Percentiles rank a stretch among this genome's conserved stretches.
These are phyloP conservation scores for Neurospora sp. DNA, from an alignment of 495 filamentous ascomycete species.

Conservation along the genomic window DNA sequence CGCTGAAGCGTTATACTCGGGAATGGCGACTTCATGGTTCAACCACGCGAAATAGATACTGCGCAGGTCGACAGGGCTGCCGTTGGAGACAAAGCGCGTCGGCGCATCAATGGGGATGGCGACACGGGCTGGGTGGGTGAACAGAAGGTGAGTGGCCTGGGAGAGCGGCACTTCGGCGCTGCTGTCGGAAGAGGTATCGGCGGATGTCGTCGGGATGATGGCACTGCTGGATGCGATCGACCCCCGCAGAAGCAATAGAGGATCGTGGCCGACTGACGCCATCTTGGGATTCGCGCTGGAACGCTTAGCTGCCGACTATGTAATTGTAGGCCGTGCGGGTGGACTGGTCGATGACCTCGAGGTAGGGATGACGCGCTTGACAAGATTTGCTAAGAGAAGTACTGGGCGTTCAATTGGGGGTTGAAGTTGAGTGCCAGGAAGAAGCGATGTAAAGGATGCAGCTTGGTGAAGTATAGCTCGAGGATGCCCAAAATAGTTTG, in stretches of 20 bases:
- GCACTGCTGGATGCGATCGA: slow-evolving; percentile 55
- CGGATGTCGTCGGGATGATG: slow-evolving; percentile 60
- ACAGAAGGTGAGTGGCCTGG: slow-evolving; percentile 71
- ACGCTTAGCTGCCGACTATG: not conserved
- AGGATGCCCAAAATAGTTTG: not conserved
- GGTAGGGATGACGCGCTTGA: not conserved
- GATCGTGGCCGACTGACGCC: slow-evolving; percentile 44
- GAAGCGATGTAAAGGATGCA: not conserved
- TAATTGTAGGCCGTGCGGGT: not conserved
- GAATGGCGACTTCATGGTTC: slow-evolving; percentile 78
- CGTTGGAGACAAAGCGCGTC: slow-evolving; percentile 68
- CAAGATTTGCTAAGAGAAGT: not conserved
- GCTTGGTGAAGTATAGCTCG: not conserved
- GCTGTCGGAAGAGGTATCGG: slow-evolving; percentile 35
- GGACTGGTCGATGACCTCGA: not conserved
- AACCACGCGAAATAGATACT: slow-evolving; percentile 92
- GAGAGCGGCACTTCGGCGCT: slow-evolving; percentile 44
- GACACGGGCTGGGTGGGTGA: slow-evolving; percentile 51
- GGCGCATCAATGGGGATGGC: slow-evolving; percentile 62
- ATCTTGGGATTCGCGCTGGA: slow-evolving; percentile 13
- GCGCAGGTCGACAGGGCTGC: slow-evolving; percentile 71
- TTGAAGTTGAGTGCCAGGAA: not conserved
- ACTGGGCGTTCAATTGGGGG: not conserved
- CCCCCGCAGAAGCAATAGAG: slow-evolving; percentile 68
- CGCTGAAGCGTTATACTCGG: slow-evolving; percentile 78